Evolutionary conservation across 257 asterid species (phyloP).

Genomic region (Salvia splendens): DNA sequence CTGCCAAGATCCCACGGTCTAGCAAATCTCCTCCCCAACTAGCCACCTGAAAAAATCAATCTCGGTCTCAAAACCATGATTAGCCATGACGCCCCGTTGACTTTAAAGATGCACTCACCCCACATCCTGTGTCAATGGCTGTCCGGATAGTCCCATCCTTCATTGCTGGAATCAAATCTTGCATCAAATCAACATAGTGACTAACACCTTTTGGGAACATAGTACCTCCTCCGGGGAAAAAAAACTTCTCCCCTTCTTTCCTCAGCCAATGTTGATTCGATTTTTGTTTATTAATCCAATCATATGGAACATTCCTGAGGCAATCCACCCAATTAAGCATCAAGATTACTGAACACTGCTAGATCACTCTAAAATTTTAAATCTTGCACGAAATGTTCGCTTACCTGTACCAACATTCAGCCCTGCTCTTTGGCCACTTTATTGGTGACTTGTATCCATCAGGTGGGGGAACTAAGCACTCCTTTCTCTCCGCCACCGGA

Average conservation of each 20-base stretch:
- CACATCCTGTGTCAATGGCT: slow-evolving; percentile 66
- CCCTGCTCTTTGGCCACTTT: slow-evolving; percentile 88
- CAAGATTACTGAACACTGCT: slow-evolving; percentile 7
- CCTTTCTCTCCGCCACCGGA: slow-evolving; percentile 67
- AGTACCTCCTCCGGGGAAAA: slow-evolving; percentile 65
- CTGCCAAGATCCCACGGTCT: slow-evolving; percentile 52
- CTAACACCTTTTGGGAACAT: slow-evolving; percentile 58
- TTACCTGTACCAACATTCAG: slow-evolving; percentile 91
- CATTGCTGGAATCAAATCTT: slow-evolving; percentile 54
- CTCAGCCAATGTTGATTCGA: slow-evolving; percentile 58
- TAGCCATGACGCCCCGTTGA: not conserved
- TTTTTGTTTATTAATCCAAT: slow-evolving; percentile 56
- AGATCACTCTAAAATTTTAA: not conserved
- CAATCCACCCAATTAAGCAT: slow-evolving; percentile 11
- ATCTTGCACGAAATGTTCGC: not conserved
- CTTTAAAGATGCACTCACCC: slow-evolving; percentile 46
- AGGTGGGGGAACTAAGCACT: slow-evolving; percentile 88
- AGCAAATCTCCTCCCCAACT: slow-evolving; percentile 64
- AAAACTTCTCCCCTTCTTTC: slow-evolving; percentile 58
- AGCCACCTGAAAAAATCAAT: slow-evolving; percentile 45
- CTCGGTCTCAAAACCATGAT: not conserved
- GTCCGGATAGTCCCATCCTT: slow-evolving; percentile 53
- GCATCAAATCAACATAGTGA: slow-evolving; percentile 49
- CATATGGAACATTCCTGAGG: slow-evolving; percentile 58
- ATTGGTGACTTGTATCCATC: slow-evolving; percentile 76